Base-by-base conservation (phyloP, 1,284 basidiomycete genomes). In the Kalmanozyma brasiliensis region DNA sequence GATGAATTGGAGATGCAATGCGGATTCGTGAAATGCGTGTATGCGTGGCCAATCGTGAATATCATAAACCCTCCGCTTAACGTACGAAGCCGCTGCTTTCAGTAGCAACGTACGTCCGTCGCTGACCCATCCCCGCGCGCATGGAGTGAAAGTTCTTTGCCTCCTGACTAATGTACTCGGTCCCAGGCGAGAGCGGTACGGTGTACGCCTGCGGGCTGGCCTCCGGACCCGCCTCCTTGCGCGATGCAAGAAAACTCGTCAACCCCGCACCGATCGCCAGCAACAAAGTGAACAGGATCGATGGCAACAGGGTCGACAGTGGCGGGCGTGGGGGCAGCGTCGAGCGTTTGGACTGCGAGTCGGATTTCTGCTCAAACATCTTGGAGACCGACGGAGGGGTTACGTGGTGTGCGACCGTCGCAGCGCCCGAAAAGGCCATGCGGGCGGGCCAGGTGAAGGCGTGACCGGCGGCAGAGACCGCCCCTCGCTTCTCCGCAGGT, bases 281-380 rank as follows among this genome's bases (percentile, higher is more conserved):
- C 30, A 78, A 11, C 26, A 77, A 41, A 2, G 76, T 78, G 35
- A 78, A 67, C 22, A 75, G 36, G 44, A 78, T 77, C 42, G 70
- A 73, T 0, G 76, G 73, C 22, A 78, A 23, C 23, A 78, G 53
- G 8, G 64, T 56, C 32, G 73, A 74, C 7, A 78, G 59, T 20
- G 76, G 76, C 8, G 76, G 76, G 13, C 76, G 49, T 4, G 76
- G 76, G 3, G 76, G 76, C 1, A 78, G 40, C 4, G 38, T 51
- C 11, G 73, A 62, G 2, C 35, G 5, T 14, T 38, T 20, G 22
- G 7, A 16, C 29, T 16, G 30, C 2, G 49, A 29, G 26, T 29
- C 26, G 26, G 26, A 29, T 11, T 29, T 29, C 17, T 49, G 24
- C 17, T 49, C 30, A 2, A 64, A 64, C 37, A 64, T 44, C 14